phyloP scores from a whole-genome alignment of 768 basidiomycete species.

The Daedaleopsis sinensis region DNA sequence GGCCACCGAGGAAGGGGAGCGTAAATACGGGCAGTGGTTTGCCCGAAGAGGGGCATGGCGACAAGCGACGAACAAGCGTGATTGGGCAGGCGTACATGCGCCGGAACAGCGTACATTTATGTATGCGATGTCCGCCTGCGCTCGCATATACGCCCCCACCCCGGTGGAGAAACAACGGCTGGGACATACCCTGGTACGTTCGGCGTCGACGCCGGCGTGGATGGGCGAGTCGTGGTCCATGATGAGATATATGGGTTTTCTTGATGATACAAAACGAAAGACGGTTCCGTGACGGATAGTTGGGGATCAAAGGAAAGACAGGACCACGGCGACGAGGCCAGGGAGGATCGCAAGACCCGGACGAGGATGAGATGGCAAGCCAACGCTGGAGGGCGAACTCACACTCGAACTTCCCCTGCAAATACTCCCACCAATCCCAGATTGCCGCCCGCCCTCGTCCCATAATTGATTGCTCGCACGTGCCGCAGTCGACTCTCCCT shows the following conservation, averaged over 20 bases:
- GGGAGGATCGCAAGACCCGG: slow-evolving; percentile 4
- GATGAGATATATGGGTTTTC: slow-evolving; percentile 25
- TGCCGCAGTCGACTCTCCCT: neutral
- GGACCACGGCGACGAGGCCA: slow-evolving; percentile 33
- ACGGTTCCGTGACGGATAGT: slow-evolving; percentile 38
- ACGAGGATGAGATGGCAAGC: slow-evolving; percentile 17
- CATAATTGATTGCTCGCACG: neutral
- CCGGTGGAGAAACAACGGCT: slow-evolving; percentile 7
- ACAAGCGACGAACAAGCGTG: neutral
- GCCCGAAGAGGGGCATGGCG: neutral
- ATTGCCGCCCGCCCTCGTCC: neutral
- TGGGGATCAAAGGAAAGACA: slow-evolving; percentile 39
- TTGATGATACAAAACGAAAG: slow-evolving; percentile 39
- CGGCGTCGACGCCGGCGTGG: slow-evolving; percentile 38
- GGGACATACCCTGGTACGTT: slow-evolving; percentile 45
- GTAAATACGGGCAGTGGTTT: neutral
- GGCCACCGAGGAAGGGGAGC: neutral
- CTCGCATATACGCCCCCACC: neutral
- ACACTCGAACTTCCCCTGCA: neutral
- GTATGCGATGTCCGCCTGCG: neutral
- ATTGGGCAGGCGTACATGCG: slow-evolving; percentile 4
- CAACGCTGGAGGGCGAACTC: slow-evolving; percentile 1
- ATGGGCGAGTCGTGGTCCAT: slow-evolving; percentile 43
- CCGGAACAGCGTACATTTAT: slow-evolving; percentile 2
- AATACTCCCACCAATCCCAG: neutral